Conservation (phyloP, 495 filamentous ascomycete species). For the Aspergillus olivimuriae region DNA sequence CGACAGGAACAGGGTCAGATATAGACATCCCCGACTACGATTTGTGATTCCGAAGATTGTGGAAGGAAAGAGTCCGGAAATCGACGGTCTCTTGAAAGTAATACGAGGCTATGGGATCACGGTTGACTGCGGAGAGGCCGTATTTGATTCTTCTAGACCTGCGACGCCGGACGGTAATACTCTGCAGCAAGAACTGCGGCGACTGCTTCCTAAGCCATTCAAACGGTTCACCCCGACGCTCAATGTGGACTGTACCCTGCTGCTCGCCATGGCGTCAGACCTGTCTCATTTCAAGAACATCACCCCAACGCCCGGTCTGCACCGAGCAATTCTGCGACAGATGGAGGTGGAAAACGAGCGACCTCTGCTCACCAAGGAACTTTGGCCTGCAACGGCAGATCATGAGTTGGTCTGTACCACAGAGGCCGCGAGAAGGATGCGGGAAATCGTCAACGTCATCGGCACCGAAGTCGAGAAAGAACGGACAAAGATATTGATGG, state of each 20-base stretch:
- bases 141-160: slow-evolving; percentile 13
- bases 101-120: slow-evolving; percentile 51
- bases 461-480: slow-evolving; percentile 56
- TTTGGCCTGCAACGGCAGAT: slow-evolving; percentile 56
- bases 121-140: slow-evolving; percentile 38
- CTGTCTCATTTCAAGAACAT: slow-evolving; percentile 51
- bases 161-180: slow-evolving; percentile 11
- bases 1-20: slow-evolving; percentile 46
- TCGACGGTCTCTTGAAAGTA: slow-evolving; percentile 50
- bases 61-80: slow-evolving; percentile 41
- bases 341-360: slow-evolving; percentile 57
- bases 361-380: slow-evolving; percentile 50
- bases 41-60: slow-evolving; percentile 56
- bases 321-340: slow-evolving; percentile 54
- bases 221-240: slow-evolving; percentile 49
- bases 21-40: slow-evolving; percentile 51
- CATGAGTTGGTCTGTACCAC: slow-evolving; percentile 54
- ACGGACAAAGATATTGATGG: slow-evolving; percentile 50
- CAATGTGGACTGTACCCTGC: slow-evolving; percentile 70
- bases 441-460: slow-evolving; percentile 59
- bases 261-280: slow-evolving; percentile 67
- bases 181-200: slow-evolving; percentile 24
- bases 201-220: slow-evolving; percentile 49
- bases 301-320: slow-evolving; percentile 34
- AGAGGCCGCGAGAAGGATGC: slow-evolving; percentile 57